Evolutionary conservation across 805 yeast genomes (phyloP), one percentile per base, ranked within the genome.

Genomic region (Yamadazyma nakazawae): DNA sequence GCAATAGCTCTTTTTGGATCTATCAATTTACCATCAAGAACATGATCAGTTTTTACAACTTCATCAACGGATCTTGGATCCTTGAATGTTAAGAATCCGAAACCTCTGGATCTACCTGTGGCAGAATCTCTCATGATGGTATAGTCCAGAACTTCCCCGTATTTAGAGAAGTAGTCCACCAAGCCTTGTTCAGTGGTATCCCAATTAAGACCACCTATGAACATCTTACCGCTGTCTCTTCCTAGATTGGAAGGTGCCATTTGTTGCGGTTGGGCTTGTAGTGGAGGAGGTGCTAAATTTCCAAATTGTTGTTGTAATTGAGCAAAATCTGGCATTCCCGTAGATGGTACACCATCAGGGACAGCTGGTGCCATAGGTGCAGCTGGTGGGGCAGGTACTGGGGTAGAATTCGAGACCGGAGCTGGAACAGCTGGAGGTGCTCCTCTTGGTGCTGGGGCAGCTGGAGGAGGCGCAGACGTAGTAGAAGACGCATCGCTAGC

Each of bases 1-100:
- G 98, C 97, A 59, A 92, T 92, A 21, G 99, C 97, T 59, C 98
- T 80, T 66, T 92, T 92, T 34, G 99, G 98, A 64, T 92, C 99
- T 62, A 92, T 94, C 50, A 92, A 85, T 67, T 92, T 92, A 53
- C 98, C 98, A 61, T 92, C 99, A 43, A 92, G 72, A 45, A 88
- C 80, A 64, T 92, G 99, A 60, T 87, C 94, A 50, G 86, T 82
- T 54, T 81, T 82, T 56, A 92, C 78, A 45, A 92, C 98, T 54
- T 80, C 86, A 60, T 88, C 92, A 32, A 92, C 98, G 36, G 94
- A 81, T 25, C 74, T 67, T n/a, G 96, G 78, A 52, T 83, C 85
- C 42, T 79, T 81, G 72, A 92, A 92, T 0, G 97, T 88, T 57
- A 92, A 74, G 62, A 92, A 92, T 0, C 96, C 99, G 67, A 92